Conservation (phyloP, 805 yeast species). For the Cyberlindnera euphorbiiphila region DNA sequence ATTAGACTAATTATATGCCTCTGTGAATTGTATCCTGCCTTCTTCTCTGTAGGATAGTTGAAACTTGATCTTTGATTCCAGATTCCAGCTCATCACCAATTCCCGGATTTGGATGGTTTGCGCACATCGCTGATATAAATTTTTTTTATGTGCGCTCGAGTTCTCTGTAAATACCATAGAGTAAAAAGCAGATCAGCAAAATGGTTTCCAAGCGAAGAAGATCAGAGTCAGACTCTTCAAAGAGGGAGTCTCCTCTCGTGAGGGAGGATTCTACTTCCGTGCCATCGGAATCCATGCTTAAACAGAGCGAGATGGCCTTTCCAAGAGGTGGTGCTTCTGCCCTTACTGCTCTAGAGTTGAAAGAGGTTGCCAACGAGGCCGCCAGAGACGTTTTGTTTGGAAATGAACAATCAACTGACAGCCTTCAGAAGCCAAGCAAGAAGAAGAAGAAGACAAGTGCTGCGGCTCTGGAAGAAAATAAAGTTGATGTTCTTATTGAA, state of each 20-base stretch:
- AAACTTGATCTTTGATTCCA: no score
- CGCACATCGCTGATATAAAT: slow-evolving; percentile 18
- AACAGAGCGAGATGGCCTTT: slow-evolving; percentile 46
- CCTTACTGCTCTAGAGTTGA: slow-evolving; percentile 84
- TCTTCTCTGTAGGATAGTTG: no score
- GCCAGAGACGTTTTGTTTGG: slow-evolving; percentile 80
- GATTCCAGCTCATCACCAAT: slow-evolving; percentile 24
- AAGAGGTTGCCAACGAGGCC: slow-evolving; percentile 90
- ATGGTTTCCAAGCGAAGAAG: slow-evolving; percentile 44
- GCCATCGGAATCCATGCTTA: slow-evolving; percentile 34
- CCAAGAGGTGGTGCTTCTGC: slow-evolving; percentile 96
- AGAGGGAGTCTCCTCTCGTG: slow-evolving; percentile 36
- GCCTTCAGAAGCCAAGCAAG: slow-evolving; percentile 33
- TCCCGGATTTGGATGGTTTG: slow-evolving; percentile 23
- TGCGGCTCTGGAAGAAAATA: slow-evolving; percentile 24
- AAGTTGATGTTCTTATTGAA: slow-evolving; percentile 48
- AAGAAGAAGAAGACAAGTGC: slow-evolving; percentile 36
- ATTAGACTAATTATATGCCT: no score
- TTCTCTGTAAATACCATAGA: not conserved
- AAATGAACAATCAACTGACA: slow-evolving; percentile 24
- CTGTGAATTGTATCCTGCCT: no score
- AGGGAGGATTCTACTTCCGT: slow-evolving; percentile 38
- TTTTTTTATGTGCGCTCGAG: slow-evolving; percentile 16
- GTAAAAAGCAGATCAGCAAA: slow-evolving; percentile 1
- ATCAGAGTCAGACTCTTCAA: slow-evolving; percentile 36